Evolutionary conservation across 306 rosid genomes (phyloP).

Genomic region (apple (Malus domestica)): DNA sequence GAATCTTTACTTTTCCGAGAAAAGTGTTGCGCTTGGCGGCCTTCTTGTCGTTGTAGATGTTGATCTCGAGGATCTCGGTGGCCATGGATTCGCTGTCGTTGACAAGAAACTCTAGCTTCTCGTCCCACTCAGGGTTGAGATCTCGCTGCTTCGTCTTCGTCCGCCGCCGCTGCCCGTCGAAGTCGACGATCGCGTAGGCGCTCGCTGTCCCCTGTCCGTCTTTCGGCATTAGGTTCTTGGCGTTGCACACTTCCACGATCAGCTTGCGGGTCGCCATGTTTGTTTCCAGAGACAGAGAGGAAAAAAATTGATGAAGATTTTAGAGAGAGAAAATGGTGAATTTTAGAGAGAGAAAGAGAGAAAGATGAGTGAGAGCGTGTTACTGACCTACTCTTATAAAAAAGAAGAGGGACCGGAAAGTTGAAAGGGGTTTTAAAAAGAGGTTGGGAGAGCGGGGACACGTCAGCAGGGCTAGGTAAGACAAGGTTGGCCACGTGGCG

Average conservation of each 20-base stretch:
- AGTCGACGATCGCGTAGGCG: constrained; percentile 84
- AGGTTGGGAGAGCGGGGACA: constrained; percentile 44
- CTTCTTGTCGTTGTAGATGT: constrained; percentile 73
- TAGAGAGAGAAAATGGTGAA: no score
- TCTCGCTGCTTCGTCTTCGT: constrained; percentile 71
- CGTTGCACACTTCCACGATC: constrained; percentile 61
- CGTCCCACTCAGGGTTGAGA: constrained; percentile 88
- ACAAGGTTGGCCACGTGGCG: constrained; percentile 28
- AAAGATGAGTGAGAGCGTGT: not conserved
- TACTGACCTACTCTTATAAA: no score
- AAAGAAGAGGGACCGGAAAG: not conserved
- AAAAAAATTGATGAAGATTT: not conserved
- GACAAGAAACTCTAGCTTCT: constrained; percentile 62
- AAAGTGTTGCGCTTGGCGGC: constrained; percentile 63
- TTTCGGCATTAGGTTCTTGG: constrained; percentile 86
- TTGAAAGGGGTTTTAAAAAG: constrained; percentile 2
- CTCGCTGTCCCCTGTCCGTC: constrained; percentile 97
- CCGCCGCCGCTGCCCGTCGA: constrained; percentile 74
- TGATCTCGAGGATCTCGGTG: constrained; percentile 52
- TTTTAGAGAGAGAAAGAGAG: not conserved
- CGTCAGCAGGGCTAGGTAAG: constrained; percentile 29
- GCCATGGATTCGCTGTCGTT: constrained; percentile 50
- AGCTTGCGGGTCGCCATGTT: constrained; percentile 51
- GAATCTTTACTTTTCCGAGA: constrained; percentile 71
- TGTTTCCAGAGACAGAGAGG: constrained; percentile 12